Conservation (phyloP, 1,139 yeast species). For the Oligophagozyma castellii region DNA sequence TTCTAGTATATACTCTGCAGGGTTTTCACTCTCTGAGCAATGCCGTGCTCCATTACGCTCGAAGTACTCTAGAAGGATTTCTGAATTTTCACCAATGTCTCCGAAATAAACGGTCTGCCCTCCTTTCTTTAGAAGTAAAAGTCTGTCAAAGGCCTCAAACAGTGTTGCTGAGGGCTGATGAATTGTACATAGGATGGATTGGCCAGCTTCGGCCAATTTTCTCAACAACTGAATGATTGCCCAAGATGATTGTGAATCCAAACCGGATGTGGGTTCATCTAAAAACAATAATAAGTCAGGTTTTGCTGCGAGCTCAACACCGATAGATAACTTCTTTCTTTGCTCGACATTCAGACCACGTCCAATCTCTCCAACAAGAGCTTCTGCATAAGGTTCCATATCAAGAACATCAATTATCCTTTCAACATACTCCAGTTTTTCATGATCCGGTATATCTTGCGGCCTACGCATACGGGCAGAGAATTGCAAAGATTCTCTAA, state of each 20-base stretch:
- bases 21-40: conserved; percentile 37
- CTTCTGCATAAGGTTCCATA: conserved; percentile 37
- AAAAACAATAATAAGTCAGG: conserved; percentile 32
- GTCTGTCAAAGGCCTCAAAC: conserved; percentile 35
- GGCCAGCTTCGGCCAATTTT: conserved; percentile 32
- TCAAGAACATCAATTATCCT: conserved; percentile 32
- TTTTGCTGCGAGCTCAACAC: conserved; percentile 34
- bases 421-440: conserved; percentile 35
- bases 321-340: conserved; percentile 41
- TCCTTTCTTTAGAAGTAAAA: conserved; percentile 32
- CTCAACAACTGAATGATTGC: conserved; percentile 30
- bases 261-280: conserved; percentile 36
- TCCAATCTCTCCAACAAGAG: conserved; percentile 36
- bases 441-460: conserved; percentile 28
- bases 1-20: conserved; percentile 47
- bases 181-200: conserved; percentile 27
- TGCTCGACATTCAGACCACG: conserved; percentile 44
- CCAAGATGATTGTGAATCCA: conserved; percentile 39
- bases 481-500: conserved; percentile 36
- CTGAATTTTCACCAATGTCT: conserved; percentile 41
- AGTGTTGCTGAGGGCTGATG: conserved; percentile 39
- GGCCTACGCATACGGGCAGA: conserved; percentile 38
- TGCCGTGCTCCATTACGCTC: conserved; percentile 40
- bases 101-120: conserved; percentile 52
- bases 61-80: conserved; percentile 35